Evolutionary conservation across 2,329 filamentous ascomycete genomes (phyloP).

Genomic region (Didymella segeticola): DNA sequence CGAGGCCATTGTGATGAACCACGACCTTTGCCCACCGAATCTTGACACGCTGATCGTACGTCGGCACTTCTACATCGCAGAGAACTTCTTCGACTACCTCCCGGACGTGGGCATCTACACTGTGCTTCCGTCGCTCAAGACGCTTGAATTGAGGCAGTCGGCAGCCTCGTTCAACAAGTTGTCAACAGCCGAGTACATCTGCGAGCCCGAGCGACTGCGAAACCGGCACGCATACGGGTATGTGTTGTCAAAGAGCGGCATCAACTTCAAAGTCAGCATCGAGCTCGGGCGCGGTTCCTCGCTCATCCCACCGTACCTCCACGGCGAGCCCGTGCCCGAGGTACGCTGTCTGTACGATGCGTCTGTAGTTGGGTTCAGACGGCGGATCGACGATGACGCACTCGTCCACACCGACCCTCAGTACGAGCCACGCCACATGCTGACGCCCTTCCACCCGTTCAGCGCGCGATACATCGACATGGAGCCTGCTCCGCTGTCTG

Average conservation of each 20-base stretch:
- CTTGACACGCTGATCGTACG: slow-evolving; percentile 37
- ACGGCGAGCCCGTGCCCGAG: slow-evolving; percentile 35
- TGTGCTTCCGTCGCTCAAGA: slow-evolving; percentile 32
- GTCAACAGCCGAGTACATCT: slow-evolving; percentile 29
- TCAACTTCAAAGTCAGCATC: slow-evolving; percentile 37
- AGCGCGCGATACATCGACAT: not conserved
- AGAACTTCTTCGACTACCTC: slow-evolving; percentile 38
- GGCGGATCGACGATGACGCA: slow-evolving; percentile 19
- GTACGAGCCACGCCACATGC: not conserved
- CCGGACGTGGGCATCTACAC: slow-evolving; percentile 36
- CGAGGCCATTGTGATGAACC: slow-evolving; percentile 33
- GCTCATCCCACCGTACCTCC: slow-evolving; percentile 44
- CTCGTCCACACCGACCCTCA: not conserved
- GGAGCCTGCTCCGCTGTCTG: not conserved
- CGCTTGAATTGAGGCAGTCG: slow-evolving; percentile 39
- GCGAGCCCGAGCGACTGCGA: slow-evolving; percentile 29
- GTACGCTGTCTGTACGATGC: slow-evolving; percentile 38
- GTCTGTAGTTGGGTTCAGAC: slow-evolving; percentile 55
- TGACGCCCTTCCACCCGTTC: not conserved
- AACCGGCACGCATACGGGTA: slow-evolving; percentile 38
- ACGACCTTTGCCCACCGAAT: slow-evolving; percentile 37
- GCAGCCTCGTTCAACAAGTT: slow-evolving; percentile 17
- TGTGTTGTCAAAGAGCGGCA: slow-evolving; percentile 32
- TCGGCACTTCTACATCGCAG: slow-evolving; percentile 26
- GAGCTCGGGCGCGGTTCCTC: slow-evolving; percentile 29